Evolutionary conservation across 306 rosid species (phyloP).

Genomic region (Gillenia trifoliata): DNA sequence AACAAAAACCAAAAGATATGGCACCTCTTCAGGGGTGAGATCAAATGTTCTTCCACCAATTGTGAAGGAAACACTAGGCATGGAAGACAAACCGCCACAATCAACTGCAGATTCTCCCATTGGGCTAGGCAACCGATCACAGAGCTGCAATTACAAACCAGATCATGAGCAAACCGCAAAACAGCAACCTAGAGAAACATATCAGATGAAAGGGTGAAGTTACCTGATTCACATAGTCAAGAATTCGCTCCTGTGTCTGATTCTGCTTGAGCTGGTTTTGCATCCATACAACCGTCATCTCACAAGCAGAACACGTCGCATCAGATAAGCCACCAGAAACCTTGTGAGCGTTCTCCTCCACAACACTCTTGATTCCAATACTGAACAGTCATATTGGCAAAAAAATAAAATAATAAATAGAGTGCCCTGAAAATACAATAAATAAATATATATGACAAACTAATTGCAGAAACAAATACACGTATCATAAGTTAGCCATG

Average conservation of each 20-base stretch:
- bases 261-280: conserved; percentile 56
- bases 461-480: not conserved
- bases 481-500: not conserved
- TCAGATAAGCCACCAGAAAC: conserved; percentile 26
- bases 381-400: conserved; percentile 19
- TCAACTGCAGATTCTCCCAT: conserved; percentile 71
- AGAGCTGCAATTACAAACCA: conserved; percentile 40
- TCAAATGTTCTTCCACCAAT: conserved; percentile 58
- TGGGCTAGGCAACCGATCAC: conserved; percentile 64
- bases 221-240: conserved; percentile 54
- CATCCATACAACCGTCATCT: conserved; percentile 71
- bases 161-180: conserved; percentile 10
- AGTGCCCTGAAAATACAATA: not conserved
- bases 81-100: conserved; percentile 46
- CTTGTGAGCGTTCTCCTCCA: conserved; percentile 30
- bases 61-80: conserved; percentile 55
- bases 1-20: not conserved
- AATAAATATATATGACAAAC: not conserved
- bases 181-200: not conserved
- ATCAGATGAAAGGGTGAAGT: not conserved
- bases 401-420: not conserved
- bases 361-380: conserved; percentile 47
- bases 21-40: conserved; percentile 55
- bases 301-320: conserved; percentile 48
- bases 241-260: conserved; percentile 48